These are phyloP conservation scores for Elsinoe fawcettii DNA, from an alignment of 2,329 filamentous ascomycete genomes.

Conservation along the genomic window DNA sequence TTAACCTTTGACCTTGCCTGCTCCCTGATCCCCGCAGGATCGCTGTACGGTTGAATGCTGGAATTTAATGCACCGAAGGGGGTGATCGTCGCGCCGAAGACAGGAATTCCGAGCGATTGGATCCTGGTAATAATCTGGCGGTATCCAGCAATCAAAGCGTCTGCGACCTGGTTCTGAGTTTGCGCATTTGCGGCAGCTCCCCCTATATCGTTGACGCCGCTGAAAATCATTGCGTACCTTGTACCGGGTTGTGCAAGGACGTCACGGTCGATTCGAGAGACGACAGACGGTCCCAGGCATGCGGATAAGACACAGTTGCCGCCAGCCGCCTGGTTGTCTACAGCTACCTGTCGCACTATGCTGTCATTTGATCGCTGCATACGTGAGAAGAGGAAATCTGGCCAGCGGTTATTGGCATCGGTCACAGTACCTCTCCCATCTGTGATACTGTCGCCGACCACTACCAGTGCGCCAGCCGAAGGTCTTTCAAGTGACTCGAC, in stretches of 20 bases:
- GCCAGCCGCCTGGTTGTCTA: constrained; percentile 60
- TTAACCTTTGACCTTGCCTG: constrained; percentile 52
- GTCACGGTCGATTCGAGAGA: constrained; percentile 57
- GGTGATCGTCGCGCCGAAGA: constrained; percentile 60
- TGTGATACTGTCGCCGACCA: constrained; percentile 59
- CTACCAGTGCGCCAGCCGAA: constrained; percentile 40
- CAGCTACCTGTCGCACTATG: constrained; percentile 34
- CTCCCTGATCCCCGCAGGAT: constrained; percentile 44
- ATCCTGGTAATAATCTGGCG: constrained; percentile 50
- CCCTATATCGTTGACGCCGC: constrained; percentile 64
- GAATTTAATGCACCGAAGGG: constrained; percentile 47
- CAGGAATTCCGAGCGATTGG: constrained; percentile 46
- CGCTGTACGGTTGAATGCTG: constrained; percentile 46
- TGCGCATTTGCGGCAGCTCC: constrained; percentile 37
- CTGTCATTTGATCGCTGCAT: constrained; percentile 40
- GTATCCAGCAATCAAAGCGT: constrained; percentile 50
- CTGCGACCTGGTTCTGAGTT: constrained; percentile 43
- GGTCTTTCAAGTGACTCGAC: constrained; percentile 48
- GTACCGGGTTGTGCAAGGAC: constrained; percentile 51
- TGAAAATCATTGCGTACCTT: constrained; percentile 57
- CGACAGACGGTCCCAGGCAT: constrained; percentile 54
- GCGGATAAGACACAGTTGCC: constrained; percentile 59
- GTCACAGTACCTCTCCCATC: constrained; percentile 55
- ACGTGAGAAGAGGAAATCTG: constrained; percentile 47
- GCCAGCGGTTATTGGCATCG: constrained; percentile 55